Conservation (phyloP, 1,284 basidiomycete species). For the Heterobasidion occidentale region DNA sequence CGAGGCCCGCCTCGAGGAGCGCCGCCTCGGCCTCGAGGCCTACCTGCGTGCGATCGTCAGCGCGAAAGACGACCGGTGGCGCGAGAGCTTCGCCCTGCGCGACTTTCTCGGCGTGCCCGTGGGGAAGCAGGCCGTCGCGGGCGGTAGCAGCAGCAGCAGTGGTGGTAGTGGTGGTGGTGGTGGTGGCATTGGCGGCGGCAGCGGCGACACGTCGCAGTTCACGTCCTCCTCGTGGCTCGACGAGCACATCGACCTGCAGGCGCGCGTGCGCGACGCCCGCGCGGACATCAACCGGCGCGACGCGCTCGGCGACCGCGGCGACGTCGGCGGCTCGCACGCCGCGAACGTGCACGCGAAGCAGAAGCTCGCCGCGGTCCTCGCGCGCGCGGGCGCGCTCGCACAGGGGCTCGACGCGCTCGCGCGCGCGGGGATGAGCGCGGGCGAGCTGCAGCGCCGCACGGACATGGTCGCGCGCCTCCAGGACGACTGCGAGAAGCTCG, state of each 20-base stretch:
- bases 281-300: slow-evolving; percentile 84
- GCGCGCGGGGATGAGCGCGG: slow-evolving; percentile 67
- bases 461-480: slow-evolving; percentile 79
- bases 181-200: slow-evolving; percentile 15
- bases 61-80: slow-evolving; percentile 77
- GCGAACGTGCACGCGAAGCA: slow-evolving; percentile 81
- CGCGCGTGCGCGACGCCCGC: slow-evolving; percentile 71
- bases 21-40: slow-evolving; percentile 68
- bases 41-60: slow-evolving; percentile 84
- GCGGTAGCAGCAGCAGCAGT: no score
- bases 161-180: neutral
- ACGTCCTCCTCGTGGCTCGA: slow-evolving; percentile 79
- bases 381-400: slow-evolving; percentile 64
- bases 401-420: slow-evolving; percentile 61
- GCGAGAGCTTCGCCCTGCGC: slow-evolving; percentile 72
- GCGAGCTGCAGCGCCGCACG: slow-evolving; percentile 75
- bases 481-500: slow-evolving; percentile 81
- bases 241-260: slow-evolving; percentile 71
- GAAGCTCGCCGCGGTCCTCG: slow-evolving; percentile 68
- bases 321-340: slow-evolving; percentile 69
- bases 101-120: slow-evolving; percentile 83
- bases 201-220: slow-evolving; percentile 36
- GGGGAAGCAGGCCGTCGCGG: slow-evolving; percentile 34
- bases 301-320: slow-evolving; percentile 68
- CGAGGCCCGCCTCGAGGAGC: slow-evolving; percentile 58